Evolutionary conservation across 768 basidiomycete genomes (phyloP), one percentile per base, ranked within the genome.

Genomic region (Panus rudis): DNA sequence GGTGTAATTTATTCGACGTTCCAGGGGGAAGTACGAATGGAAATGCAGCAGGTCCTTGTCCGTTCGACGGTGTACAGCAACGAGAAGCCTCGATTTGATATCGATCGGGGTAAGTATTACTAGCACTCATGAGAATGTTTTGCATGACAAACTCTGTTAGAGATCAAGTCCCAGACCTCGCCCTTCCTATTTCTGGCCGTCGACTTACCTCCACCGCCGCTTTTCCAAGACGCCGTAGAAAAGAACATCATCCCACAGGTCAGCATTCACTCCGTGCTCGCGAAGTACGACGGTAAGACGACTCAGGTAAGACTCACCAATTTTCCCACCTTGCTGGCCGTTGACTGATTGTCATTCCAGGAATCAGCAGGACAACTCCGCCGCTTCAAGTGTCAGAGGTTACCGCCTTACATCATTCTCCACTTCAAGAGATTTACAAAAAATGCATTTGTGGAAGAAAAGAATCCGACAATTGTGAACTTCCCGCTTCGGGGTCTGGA

Each of bases 161-260:
- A 97, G 55, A 91, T 88, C 63, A 94, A 88, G 63, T 76, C 81
- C 28, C 69, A 75, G 17, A 73, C 76, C 39, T 92, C 93, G 4
- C 96, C 96, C 4, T 99, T 97, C 71, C 71, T 99, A 46, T 96
- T 94, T 67, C 76, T 99, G 30, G 89, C 94, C 2, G 80, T 98
- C 22, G 96, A 99, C 67, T 75, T 98, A 20, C 96, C 96, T 14
- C 88, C 96, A 1, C 92, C 92, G n/a, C 96, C 94, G 13, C 67
- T 99, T 28, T 99, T 98, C 65, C 94, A 97, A 65, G 93, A 97
- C 59, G 67, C 87, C 4, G 77, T 94, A 35, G 92, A 96, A 69
- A 96, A 96, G 68, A 97, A 98, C 62, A 98, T 99, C 61, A 96
- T 98, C 51, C 96, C 96, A 24, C 96, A 99, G 73, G 90, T 96